Evolutionary conservation across 768 basidiomycete genomes (phyloP), one percentile per base, ranked within the genome.

Genomic region (Psilocybe cyanescens): DNA sequence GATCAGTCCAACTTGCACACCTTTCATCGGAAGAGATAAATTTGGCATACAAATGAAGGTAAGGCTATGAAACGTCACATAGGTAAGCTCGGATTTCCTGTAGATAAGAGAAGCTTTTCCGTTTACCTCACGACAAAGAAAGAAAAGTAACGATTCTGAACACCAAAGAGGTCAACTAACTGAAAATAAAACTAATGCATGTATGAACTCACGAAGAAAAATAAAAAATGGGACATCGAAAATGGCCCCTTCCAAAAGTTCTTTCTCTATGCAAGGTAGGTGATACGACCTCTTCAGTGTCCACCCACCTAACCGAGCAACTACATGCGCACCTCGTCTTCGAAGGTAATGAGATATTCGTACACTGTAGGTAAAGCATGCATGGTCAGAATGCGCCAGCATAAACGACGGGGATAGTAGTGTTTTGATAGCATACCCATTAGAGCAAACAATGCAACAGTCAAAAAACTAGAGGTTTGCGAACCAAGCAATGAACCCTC

Each of bases 221-320:
- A 81, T 8, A 81, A 63, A 19, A 71, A 63, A 59, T 75, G 74
- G 9, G 79, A 76, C 28, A 71, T 59, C 1, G 72, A 71, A 73
- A 75, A 78, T 55, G 68, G 55, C 9, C 77, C 75, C 4, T 67
- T 71, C 79, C 80, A 81, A 63, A 79, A 81, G 55, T 78, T 73
- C 50, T 74, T 67, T 8, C 76, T 67, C 80, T 79, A 35, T 11
- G 16, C 29, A 37, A 35, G 33, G 33, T 24, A 14, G 57, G 19
- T 29, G 46, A 48, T 6, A 14, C 33, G 17, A 44, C 16, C 16
- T 8, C 52, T n/a, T 9, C 19, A 4, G 4, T 28, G 41, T 51
- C 17, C 29, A 24, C 3, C 14, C 11, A 4, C 14, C 8, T n/a
- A 47, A 31, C 51, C 54, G 37, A 19, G 30, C 9, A 41, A 11